Conservation (phyloP, 805 yeast species). For the Cyberlindnera maclurae region DNA sequence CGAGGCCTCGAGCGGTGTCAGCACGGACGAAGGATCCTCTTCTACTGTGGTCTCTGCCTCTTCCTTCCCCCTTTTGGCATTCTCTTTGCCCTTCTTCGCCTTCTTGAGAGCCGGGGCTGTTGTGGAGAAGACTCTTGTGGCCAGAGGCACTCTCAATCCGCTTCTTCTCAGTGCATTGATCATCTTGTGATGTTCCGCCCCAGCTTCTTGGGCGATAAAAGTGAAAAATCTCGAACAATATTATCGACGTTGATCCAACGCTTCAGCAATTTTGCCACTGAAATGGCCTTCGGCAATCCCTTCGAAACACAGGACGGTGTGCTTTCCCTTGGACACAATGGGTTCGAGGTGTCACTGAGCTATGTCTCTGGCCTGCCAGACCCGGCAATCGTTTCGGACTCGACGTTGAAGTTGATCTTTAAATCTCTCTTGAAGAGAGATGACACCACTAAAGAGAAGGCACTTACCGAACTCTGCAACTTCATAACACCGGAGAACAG, state of each 20-base stretch:
- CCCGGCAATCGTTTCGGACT: constrained; percentile 40
- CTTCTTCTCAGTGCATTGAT: too few relatives aligned
- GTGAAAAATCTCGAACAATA: neutral
- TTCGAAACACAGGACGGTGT: constrained; percentile 15
- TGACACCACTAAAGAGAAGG: constrained; percentile 78
- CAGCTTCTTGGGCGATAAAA: too few relatives aligned
- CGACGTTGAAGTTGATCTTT: constrained; percentile 55
- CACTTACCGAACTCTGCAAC: constrained; percentile 47
- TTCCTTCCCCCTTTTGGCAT: neutral
- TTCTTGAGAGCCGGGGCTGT: constrained; percentile 10
- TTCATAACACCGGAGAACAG: constrained; percentile 21
- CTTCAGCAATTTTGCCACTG: neutral
- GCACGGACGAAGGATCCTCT: constrained; percentile 17
- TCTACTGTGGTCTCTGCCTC: constrained; percentile 5
- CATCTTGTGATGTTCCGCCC: too few relatives aligned
- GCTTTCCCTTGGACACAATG: constrained; percentile 32
- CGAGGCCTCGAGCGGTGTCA: constrained; percentile 11
- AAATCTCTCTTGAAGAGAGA: constrained; percentile 75
- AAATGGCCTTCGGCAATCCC: constrained; percentile 22
- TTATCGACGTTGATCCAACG: neutral
- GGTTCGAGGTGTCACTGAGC: constrained; percentile 55
- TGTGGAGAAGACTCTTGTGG: neutral
- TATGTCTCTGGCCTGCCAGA: constrained; percentile 79
- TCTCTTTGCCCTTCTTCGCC: constrained; percentile 13
- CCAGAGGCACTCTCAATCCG: too few relatives aligned